Evolutionary conservation across 768 basidiomycete genomes (phyloP), one percentile per base, ranked within the genome.

Genomic region (Tylopilus felleus): DNA sequence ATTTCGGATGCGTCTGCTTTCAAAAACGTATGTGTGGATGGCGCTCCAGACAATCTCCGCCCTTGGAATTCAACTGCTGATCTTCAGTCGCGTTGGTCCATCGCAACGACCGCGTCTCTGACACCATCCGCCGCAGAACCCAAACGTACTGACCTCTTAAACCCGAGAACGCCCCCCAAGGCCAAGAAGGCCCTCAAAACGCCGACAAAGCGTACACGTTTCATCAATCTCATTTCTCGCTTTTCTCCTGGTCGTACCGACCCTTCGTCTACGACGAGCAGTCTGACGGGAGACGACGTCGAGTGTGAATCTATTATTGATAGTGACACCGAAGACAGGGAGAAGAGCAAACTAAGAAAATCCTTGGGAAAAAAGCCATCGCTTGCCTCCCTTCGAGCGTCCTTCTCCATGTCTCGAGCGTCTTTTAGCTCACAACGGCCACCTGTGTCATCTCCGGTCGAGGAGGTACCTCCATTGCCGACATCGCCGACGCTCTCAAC

Each of bases 151-250:
- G 35, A 51, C 0, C 47, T 47, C 8, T 21, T 59, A n/a, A 43
- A 35, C n/a, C 55, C 59, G 3, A 66, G 50, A 31, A 51, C 53
- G 0, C 49, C 61, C 1, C 50, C 60, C 14, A 62, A 49, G 39
- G 48, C 47, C 1, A 70, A 62, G 36, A 70, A 70, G 52, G 7
- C 29, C 5, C 5, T 58, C 9, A 71, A 70, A 48, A 59, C 62
- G 0, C 68, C 68, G 12, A 64, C 57, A 41, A 72, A 70, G 41
- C 68, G 68, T 7, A n/a, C 66, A 0, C 70, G 70, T 12, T 70
- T 70, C 48, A 66, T 71, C 33, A 68, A 61, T 42, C 64, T 70
- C 39, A 68, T 70, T 9, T 70, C 68, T 0, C 68, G 66, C 4
- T 25, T 70, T 4, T 71, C 70, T 1, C 70, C 68, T 0, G 58